These are phyloP conservation scores for Ceratocystis cacaofunesta DNA, from an alignment of 2,329 filamentous ascomycete genomes.

Conservation along the genomic window DNA sequence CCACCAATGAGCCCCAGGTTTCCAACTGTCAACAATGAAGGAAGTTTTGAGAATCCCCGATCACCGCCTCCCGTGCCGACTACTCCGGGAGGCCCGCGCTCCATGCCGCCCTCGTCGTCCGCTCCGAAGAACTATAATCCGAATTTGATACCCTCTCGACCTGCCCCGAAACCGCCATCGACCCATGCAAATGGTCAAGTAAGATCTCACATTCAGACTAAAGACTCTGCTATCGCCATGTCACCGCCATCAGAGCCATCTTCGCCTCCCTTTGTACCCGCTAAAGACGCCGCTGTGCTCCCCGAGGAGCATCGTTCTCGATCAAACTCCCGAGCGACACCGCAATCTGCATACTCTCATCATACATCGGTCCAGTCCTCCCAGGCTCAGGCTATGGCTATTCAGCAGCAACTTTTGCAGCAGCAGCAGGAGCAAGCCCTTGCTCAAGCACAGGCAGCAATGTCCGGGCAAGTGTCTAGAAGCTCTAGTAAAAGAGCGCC, in stretches of 20 bases:
- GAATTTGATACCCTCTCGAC: slow-evolving; percentile 58
- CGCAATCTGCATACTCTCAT: slow-evolving; percentile 35
- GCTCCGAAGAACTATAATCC: slow-evolving; percentile 35
- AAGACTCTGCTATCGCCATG: slow-evolving; percentile 50
- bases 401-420: slow-evolving; percentile 42
- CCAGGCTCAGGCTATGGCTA: slow-evolving; percentile 32
- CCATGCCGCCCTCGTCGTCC: slow-evolving; percentile 21
- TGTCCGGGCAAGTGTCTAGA: slow-evolving; percentile 55
- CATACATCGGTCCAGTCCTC: slow-evolving; percentile 18
- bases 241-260: slow-evolving; percentile 43
- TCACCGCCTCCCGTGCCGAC: slow-evolving; percentile 75
- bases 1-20: slow-evolving; percentile 76
- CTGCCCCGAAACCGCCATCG: slow-evolving; percentile 70
- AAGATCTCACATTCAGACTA: slow-evolving; percentile 36
- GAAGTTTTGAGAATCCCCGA: slow-evolving; percentile 93
- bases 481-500: slow-evolving; percentile 58
- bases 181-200: slow-evolving; percentile 40
- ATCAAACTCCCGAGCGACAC: slow-evolving; percentile 48
- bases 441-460: slow-evolving; percentile 62
- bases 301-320: slow-evolving; percentile 53
- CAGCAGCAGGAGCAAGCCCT: slow-evolving; percentile 81
- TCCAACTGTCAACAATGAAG: slow-evolving; percentile 68
- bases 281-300: slow-evolving; percentile 45
- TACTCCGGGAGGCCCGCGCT: slow-evolving; percentile 26
- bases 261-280: slow-evolving; percentile 30